A percentile compares a stretch with the other conserved stretches of the same genome.
Evolutionary conservation across 2,329 filamentous ascomycete genomes (phyloP).

Genomic region (Elsinoe perseae): DNA sequence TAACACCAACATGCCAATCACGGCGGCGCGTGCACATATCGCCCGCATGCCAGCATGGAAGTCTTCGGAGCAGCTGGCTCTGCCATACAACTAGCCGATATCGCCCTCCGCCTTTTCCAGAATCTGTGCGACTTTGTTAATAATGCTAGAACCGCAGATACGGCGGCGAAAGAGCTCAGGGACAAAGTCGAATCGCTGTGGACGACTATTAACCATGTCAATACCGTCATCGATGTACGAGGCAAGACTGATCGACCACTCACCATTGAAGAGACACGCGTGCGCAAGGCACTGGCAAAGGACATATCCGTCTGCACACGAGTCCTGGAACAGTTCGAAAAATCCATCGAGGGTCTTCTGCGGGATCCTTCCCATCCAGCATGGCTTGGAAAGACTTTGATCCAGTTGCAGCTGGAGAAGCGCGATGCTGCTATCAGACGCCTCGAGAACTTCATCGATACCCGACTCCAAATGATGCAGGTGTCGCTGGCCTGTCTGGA

Average conservation of each 20-base stretch:
- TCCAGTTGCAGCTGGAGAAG: constrained; percentile 13
- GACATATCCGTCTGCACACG: constrained; percentile 5
- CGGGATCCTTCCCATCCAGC: background rate
- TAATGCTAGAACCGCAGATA: constrained; percentile 3
- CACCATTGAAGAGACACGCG: constrained; percentile 1
- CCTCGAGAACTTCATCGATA: constrained; percentile 15
- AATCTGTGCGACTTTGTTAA: constrained; percentile 6
- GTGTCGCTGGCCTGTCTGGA: constrained; percentile 5
- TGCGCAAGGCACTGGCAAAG: background rate
- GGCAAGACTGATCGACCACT: background rate
- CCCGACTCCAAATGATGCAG: constrained; percentile 11
- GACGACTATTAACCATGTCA: background rate
- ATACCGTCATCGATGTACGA: constrained; percentile 4
- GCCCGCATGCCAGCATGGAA: background rate
- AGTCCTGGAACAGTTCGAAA: constrained; percentile 10
- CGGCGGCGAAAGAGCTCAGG: constrained; percentile 4
- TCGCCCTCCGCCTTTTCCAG: constrained; percentile 1
- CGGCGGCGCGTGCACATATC: background rate
- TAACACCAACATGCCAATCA: constrained; percentile 1
- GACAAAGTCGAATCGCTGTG: constrained; percentile 7
- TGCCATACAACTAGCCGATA: constrained; percentile 11
- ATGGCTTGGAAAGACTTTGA: constrained; percentile 13
- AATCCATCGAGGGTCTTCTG: constrained; percentile 8
- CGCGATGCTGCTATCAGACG: constrained; percentile 1
- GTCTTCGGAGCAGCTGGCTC: background rate